These are phyloP conservation scores for Puccinia novopanici DNA, from an alignment of 1,284 basidiomycete species.

Conservation along the genomic window DNA sequence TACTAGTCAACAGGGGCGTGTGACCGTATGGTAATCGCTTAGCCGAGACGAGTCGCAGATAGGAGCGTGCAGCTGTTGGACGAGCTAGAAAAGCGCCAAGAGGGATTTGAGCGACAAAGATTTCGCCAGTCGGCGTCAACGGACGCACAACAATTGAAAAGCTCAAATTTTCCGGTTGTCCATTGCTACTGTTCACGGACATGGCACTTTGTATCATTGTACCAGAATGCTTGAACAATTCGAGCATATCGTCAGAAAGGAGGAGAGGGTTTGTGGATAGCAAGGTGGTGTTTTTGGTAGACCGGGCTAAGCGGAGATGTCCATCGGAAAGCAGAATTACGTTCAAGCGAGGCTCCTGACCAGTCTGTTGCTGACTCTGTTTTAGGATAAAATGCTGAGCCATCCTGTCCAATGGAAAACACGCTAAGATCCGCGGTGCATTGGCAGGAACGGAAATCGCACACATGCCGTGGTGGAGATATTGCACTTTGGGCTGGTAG, in stretches of 20 bases:
- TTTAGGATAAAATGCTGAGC: background rate
- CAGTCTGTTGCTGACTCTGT: conserved; percentile 2
- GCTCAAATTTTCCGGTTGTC: background rate
- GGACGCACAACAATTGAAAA: conserved; percentile 30
- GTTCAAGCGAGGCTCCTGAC: background rate
- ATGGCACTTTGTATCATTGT: background rate
- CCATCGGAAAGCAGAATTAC: conserved; percentile 27
- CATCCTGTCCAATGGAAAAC: conserved; percentile 17
- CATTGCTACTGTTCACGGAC: background rate
- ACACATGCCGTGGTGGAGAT: conserved; percentile 30
- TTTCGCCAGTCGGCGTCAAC: conserved; percentile 8
- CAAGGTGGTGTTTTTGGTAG: conserved; percentile 28
- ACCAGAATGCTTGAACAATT: conserved; percentile 6
- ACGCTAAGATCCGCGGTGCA: conserved; percentile 23
- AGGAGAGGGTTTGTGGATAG: background rate
- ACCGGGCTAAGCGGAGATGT: conserved; percentile 10
- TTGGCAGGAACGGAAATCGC: conserved; percentile 6
- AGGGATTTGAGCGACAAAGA: conserved; percentile 12
- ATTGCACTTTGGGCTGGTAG: conserved; percentile 16
- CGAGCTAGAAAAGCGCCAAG: background rate
- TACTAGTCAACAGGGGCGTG: conserved; percentile 12
- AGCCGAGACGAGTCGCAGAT: background rate
- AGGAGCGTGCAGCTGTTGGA: background rate
- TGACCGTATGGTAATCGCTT: conserved; percentile 12
- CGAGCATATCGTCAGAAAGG: conserved; percentile 23